Evolutionary conservation across 805 yeast genomes (phyloP).

Genomic region (Ogataea corticis): DNA sequence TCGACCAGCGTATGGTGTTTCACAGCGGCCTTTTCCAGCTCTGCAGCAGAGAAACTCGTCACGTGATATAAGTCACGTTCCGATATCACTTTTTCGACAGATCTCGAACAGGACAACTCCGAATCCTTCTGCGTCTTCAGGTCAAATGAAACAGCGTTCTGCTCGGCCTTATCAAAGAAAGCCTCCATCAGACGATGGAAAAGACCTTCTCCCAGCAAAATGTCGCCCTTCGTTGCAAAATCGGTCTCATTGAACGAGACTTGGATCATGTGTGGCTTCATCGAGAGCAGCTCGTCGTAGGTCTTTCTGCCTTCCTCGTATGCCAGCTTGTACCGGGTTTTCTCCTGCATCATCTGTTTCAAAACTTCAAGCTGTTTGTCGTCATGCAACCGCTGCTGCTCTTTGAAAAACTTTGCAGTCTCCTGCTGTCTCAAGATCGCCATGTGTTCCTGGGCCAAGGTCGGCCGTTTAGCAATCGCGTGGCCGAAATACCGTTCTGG

Average conservation of each 20-base stretch:
- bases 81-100: background rate
- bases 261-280: slow-evolving; percentile 11
- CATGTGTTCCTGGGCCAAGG: slow-evolving; percentile 1
- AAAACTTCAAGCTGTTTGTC: slow-evolving; percentile 9
- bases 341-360: background rate
- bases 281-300: slow-evolving; percentile 8
- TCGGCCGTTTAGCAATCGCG: background rate
- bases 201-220: slow-evolving; percentile 1
- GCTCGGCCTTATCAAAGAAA: slow-evolving; percentile 4
- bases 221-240: slow-evolving; percentile 1
- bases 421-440: slow-evolving; percentile 7
- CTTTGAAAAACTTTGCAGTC: slow-evolving; percentile 8
- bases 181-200: slow-evolving; percentile 9
- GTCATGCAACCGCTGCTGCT: slow-evolving; percentile 12
- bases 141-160: background rate
- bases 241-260: slow-evolving; percentile 9
- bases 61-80: slow-evolving; percentile 7
- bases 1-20: slow-evolving; percentile 35
- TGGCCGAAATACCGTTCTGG: slow-evolving; percentile 1
- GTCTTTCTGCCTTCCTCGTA: slow-evolving; percentile 1
- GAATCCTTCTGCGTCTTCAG: background rate
- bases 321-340: slow-evolving; percentile 1
- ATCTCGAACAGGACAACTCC: background rate
- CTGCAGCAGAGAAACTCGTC: slow-evolving; percentile 25
- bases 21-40: slow-evolving; percentile 45